Base-by-base conservation (phyloP, 1,284 basidiomycete species). In the Ganoderma multipileum region DNA sequence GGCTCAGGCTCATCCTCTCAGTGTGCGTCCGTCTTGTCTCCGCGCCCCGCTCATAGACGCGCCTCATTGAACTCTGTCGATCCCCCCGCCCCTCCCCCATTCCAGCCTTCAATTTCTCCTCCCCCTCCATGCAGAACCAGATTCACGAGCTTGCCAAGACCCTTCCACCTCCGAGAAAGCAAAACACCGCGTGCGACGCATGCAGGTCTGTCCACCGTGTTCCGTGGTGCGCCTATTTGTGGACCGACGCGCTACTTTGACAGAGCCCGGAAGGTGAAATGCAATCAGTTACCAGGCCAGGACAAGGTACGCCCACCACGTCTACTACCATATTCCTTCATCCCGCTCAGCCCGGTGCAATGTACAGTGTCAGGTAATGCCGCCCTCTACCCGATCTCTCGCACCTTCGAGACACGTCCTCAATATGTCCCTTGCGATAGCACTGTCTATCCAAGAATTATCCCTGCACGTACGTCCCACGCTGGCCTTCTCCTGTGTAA, bases 141-240 rank as follows among this genome's bases (percentile, higher is more conserved):
- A 90, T 92, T 62, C 89, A 92, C 75, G 91, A 93, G 74, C 86
- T 91, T 50, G 89, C 90, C 63, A 92, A 91, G 82, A 87, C 89
- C 0, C 84, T 92, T 0, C 90, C 92, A 1, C 90, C 91, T 23
- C 91, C 93, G 2, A 83, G 92, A 67, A 95, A 95, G 78, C 94
- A 96, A 82, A 96, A 96, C 78, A 94, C 94, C 28, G 94, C 95
- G 30, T 96, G 95, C 79, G 95, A 96, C 82, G 92, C 92, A 63
- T 96, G 94, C 86, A 89, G 91, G 91, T 90, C 16, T 63, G 81
- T 74, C 69, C 30, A 26, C 30, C 44, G 60, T 44, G 59, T 38
- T 38, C 44, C 42, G 50, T 44, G 38, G 20, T 64, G 23, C 64
- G 65, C 28, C 33, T 55, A 68, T 65, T 58, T 26, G 20, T 38